Conservation (phyloP, 768 basidiomycete genomes). For the Neoboletus magnificus region DNA sequence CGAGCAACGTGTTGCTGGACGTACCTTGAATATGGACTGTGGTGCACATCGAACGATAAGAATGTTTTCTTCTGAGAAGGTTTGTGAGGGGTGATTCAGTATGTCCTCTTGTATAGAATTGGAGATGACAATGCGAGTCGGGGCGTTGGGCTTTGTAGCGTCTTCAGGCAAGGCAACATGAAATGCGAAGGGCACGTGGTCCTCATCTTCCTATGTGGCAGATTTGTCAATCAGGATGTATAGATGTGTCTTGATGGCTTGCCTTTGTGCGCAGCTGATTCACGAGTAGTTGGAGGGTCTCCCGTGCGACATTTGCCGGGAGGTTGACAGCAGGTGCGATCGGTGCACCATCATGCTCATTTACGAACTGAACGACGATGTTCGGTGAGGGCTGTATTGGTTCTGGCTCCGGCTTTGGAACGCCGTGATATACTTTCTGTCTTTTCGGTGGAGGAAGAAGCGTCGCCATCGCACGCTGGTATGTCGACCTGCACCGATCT, state of each 20-base stretch:
- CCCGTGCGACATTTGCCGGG: constrained; percentile 81
- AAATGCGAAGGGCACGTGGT: constrained; percentile 90
- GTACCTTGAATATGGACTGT: constrained; percentile 91
- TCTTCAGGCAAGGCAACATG: constrained; percentile 72
- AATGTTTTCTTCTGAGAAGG: constrained; percentile 82
- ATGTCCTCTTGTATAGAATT: constrained; percentile 84
- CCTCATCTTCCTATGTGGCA: constrained; percentile 51
- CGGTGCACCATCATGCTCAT: constrained; percentile 76
- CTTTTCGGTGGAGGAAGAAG: constrained; percentile 87
- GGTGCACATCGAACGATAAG: constrained; percentile 89
- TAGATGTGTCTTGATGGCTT: constrained; percentile 23
- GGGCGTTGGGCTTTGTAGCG: constrained; percentile 44
- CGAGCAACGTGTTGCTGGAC: constrained; percentile 92
- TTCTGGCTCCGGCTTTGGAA: constrained; percentile 61
- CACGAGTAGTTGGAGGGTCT: constrained; percentile 82
- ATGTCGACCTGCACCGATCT: not conserved
- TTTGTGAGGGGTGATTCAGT: constrained; percentile 64
- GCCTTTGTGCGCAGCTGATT: constrained; percentile 83
- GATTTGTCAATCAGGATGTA: constrained; percentile 7
- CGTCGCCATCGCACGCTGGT: constrained; percentile 60
- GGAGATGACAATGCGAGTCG: constrained; percentile 78
- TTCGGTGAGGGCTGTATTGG: constrained; percentile 49
- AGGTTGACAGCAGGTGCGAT: constrained; percentile 88
- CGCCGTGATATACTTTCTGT: constrained; percentile 75
- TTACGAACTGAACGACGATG: constrained; percentile 89